Evolutionary conservation across 371 early-diverging fungal genomes (phyloP).

Genomic region (Mucor piriformis): DNA sequence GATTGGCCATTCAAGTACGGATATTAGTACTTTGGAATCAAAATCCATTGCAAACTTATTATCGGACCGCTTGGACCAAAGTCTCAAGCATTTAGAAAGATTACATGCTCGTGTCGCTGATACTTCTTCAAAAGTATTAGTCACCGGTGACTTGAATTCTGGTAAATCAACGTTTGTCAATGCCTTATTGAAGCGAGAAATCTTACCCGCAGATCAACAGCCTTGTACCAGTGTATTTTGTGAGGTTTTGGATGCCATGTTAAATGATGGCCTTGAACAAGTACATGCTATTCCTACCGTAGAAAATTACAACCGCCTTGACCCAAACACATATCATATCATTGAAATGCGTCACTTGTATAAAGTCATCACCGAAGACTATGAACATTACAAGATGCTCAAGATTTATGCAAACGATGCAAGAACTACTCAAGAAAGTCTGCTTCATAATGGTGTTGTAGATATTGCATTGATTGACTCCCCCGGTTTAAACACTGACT

Average conservation of each 20-base stretch:
- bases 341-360: slow-evolving; percentile 66
- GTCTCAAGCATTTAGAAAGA: slow-evolving; percentile 75
- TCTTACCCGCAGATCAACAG: slow-evolving; percentile 95
- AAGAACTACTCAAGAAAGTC: slow-evolving; percentile 61
- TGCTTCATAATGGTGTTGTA: slow-evolving; percentile 91
- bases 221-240: slow-evolving; percentile 95
- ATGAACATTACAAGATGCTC: slow-evolving; percentile 79
- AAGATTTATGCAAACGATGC: slow-evolving; percentile 83
- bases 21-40: slow-evolving; percentile 61
- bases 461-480: slow-evolving; percentile 97
- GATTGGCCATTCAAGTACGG: slow-evolving; percentile 55
- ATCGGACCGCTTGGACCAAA: slow-evolving; percentile 66
- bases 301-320: neutral
- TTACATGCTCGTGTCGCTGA: slow-evolving; percentile 85
- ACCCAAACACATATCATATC: slow-evolving; percentile 63
- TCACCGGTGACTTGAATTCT: slow-evolving; percentile 97
- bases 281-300: slow-evolving; percentile 77
- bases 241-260: slow-evolving; percentile 72
- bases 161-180: slow-evolving; percentile 98
- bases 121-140: slow-evolving; percentile 89
- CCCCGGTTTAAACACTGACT: slow-evolving; percentile 97
- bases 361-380: slow-evolving; percentile 62
- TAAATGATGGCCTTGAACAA: slow-evolving; percentile 59
- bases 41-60: slow-evolving; percentile 72
- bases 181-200: slow-evolving; percentile 84